A percentile compares a stretch with the other conserved stretches of the same genome.
These are phyloP conservation scores for Mortierella sp. DNA, from an alignment of 371 early-diverging fungal genomes.

Conservation along the genomic window DNA sequence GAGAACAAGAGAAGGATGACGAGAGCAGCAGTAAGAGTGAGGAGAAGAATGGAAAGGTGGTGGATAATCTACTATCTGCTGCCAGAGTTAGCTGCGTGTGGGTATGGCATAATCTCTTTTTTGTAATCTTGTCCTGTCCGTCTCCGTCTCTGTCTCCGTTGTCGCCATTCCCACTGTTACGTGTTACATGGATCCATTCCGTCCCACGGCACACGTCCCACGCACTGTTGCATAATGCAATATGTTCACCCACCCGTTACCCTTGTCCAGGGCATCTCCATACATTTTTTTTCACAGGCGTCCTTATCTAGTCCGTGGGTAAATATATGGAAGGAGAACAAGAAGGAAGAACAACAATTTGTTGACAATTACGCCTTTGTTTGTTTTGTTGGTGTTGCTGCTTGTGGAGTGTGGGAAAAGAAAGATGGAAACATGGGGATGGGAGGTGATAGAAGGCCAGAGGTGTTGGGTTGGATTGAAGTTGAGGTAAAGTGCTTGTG, in stretches of 20 bases:
- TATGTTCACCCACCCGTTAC: no score
- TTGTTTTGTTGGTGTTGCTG: background rate
- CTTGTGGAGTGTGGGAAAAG: background rate
- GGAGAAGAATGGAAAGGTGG: background rate
- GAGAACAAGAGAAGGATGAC: background rate
- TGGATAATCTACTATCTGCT: background rate
- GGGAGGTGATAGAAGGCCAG: background rate
- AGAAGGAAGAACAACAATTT: background rate
- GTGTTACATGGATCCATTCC: background rate
- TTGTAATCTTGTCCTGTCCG: background rate
- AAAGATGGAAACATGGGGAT: background rate
- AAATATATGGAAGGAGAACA: background rate
- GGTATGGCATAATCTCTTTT: constrained; percentile 3
- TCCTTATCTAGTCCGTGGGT: constrained; percentile 8
- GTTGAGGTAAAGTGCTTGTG: background rate
- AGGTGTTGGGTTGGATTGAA: background rate
- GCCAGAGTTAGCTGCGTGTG: background rate
- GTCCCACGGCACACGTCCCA: no score
- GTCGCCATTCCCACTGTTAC: background rate
- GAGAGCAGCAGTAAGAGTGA: background rate
- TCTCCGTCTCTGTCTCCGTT: background rate
- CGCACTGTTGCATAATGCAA: no score
- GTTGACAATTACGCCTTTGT: background rate
- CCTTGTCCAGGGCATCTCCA: background rate
- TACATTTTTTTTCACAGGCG: background rate